These are phyloP conservation scores for Paecilomyces variotii DNA, from an alignment of 2,329 filamentous ascomycete species.

Conservation along the genomic window DNA sequence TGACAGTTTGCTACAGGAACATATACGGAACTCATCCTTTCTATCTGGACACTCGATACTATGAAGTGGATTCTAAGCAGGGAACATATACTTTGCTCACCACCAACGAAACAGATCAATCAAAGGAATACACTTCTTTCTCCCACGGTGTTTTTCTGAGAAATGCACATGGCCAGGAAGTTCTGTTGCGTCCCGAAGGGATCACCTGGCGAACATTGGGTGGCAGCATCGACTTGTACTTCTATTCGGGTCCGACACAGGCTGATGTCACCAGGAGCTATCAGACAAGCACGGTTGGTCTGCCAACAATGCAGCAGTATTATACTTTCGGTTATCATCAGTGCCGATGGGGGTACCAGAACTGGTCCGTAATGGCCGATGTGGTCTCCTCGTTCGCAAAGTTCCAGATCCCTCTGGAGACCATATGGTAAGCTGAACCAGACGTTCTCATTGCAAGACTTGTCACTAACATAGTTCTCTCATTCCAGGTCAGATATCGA, in stretches of 20 bases:
- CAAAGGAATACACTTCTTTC: conserved; percentile 53
- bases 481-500: conserved; percentile 38
- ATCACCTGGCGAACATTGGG: conserved; percentile 69
- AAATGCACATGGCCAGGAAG: conserved; percentile 69
- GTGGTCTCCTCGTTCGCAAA: conserved; percentile 46
- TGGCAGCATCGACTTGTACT: conserved; percentile 70
- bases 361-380: conserved; percentile 59
- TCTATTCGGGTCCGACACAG: conserved; percentile 65
- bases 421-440: conserved; percentile 29
- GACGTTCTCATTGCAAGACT: background rate
- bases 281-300: conserved; percentile 56
- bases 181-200: conserved; percentile 55
- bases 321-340: conserved; percentile 77
- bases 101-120: conserved; percentile 44
- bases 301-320: conserved; percentile 73
- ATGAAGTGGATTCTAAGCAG: conserved; percentile 43
- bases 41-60: conserved; percentile 74
- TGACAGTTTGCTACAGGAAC: conserved; percentile 37
- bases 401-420: conserved; percentile 51
- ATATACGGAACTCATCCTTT: conserved; percentile 71
- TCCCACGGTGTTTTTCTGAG: conserved; percentile 72
- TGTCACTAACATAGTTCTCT: background rate
- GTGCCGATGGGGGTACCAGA: conserved; percentile 73
- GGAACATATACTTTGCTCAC: conserved; percentile 47
- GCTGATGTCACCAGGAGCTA: conserved; percentile 64